Conservation (phyloP, 805 yeast species). For the Torulaspora maleeae region DNA sequence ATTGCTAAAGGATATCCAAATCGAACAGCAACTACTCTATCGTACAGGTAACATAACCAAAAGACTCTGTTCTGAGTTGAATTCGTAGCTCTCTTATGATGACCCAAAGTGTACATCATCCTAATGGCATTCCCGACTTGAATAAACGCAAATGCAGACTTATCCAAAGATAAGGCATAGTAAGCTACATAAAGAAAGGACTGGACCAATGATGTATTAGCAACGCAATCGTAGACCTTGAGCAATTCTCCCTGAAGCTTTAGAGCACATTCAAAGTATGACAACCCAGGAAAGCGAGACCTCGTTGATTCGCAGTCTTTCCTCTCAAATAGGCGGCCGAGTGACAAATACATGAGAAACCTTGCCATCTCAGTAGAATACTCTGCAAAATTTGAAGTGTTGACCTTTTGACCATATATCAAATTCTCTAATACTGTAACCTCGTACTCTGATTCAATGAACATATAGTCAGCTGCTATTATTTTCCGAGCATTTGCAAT, state of each 20-base stretch:
- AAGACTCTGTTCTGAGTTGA: slow-evolving; percentile 15
- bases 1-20: slow-evolving; percentile 21
- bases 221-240: slow-evolving; percentile 13
- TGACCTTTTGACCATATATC: slow-evolving; percentile 6
- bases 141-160: slow-evolving; percentile 15
- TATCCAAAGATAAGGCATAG: slow-evolving; percentile 19
- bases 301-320: slow-evolving; percentile 4
- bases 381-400: slow-evolving; percentile 1
- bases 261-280: slow-evolving; percentile 15
- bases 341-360: slow-evolving; percentile 15
- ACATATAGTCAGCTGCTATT: slow-evolving; percentile 23
- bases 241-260: slow-evolving; percentile 13
- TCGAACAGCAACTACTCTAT: slow-evolving; percentile 19
- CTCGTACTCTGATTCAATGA: slow-evolving; percentile 14
- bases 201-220: slow-evolving; percentile 14
- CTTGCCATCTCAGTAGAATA: slow-evolving; percentile 17
- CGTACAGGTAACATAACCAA: slow-evolving; percentile 23
- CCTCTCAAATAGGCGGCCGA: slow-evolving; percentile 19
- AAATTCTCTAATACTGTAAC: slow-evolving; percentile 4
- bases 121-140: slow-evolving; percentile 20
- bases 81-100: slow-evolving; percentile 12
- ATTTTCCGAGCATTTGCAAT: slow-evolving; percentile 10
- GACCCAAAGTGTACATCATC: slow-evolving; percentile 15
- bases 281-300: slow-evolving; percentile 13
- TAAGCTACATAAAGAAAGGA: slow-evolving; percentile 18